A percentile compares a stretch with the other conserved stretches of the same genome.
These are phyloP conservation scores for Aspergillus sp. DNA, from an alignment of 2,329 filamentous ascomycete genomes.

Conservation along the genomic window DNA sequence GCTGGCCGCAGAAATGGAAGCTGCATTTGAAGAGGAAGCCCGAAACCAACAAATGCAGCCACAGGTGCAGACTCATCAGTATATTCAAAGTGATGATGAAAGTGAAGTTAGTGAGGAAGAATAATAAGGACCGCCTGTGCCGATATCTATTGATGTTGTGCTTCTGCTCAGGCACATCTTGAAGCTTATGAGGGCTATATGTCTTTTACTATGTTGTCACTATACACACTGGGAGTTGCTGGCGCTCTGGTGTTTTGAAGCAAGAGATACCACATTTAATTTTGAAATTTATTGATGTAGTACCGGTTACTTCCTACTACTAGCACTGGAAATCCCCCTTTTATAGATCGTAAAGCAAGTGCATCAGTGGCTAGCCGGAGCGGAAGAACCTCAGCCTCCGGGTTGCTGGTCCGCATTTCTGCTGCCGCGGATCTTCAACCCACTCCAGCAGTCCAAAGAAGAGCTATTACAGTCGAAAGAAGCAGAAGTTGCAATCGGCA, in stretches of 20 bases:
- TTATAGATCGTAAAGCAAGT: not conserved
- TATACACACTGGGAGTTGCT: slow-evolving; percentile 19
- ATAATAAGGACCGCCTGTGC: slow-evolving; percentile 35
- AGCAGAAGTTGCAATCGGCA: not conserved
- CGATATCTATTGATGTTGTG: slow-evolving; percentile 2
- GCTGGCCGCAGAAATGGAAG: slow-evolving; percentile 63
- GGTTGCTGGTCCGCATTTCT: not conserved
- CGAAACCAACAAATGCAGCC: slow-evolving; percentile 38
- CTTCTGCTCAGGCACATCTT: not conserved
- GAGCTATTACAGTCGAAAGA: not conserved
- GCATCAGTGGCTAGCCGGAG: not conserved
- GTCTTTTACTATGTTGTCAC: slow-evolving; percentile 9
- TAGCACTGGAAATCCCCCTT: not conserved
- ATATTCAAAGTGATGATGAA: slow-evolving; percentile 56
- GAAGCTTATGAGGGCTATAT: not conserved
- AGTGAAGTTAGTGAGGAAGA: slow-evolving; percentile 72
- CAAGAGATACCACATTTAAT: slow-evolving; percentile 22
- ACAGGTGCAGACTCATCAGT: slow-evolving; percentile 32
- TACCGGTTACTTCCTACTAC: not conserved
- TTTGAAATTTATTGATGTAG: slow-evolving; percentile 5
- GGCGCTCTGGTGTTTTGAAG: slow-evolving; percentile 12
- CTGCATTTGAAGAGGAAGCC: slow-evolving; percentile 55
- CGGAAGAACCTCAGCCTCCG: slow-evolving; percentile 27
- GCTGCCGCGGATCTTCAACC: not conserved
- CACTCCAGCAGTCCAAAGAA: not conserved